Evolutionary conservation across 2,329 filamentous ascomycete genomes (phyloP).

Genomic region (Fusarium keratoplasticum): DNA sequence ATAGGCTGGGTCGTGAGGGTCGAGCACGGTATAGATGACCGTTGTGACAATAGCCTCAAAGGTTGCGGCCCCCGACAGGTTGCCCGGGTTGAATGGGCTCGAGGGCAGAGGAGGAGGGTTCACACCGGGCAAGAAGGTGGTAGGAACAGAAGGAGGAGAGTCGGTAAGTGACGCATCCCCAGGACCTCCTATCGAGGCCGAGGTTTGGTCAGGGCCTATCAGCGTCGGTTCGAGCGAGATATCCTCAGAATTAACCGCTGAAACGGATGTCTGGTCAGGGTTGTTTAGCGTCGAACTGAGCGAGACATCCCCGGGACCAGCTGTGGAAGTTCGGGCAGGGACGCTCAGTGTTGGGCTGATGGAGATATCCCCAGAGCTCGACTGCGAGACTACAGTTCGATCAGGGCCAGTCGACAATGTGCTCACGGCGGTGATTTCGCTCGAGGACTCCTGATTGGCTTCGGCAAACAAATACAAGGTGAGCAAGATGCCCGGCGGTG

Average conservation of each 20-base stretch:
- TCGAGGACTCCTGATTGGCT: not conserved
- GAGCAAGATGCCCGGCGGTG: slow-evolving; percentile 15
- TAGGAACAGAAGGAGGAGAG: not conserved
- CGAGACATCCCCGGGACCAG: not conserved
- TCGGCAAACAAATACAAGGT: slow-evolving; percentile 18
- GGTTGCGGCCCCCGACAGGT: not conserved
- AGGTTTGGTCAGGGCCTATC: not conserved
- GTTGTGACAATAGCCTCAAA: slow-evolving; percentile 2
- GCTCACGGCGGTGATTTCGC: not conserved
- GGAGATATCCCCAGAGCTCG: not conserved
- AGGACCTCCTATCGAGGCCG: not conserved
- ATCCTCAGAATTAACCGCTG: not conserved
- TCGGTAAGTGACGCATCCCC: not conserved
- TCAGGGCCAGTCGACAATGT: not conserved
- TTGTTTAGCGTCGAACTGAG: not conserved
- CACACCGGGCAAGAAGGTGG: not conserved
- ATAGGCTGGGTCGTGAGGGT: slow-evolving; percentile 9
- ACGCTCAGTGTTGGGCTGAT: not conserved
- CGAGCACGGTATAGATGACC: slow-evolving; percentile 21
- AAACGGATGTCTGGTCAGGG: not conserved
- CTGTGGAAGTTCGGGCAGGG: not conserved
- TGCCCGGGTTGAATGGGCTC: not conserved
- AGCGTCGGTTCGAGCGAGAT: not conserved
- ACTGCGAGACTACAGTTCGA: not conserved
- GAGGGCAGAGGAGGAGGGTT: not conserved